Percentiles rank a stretch among this genome's conserved stretches.
Conservation (phyloP, 306 rosid genomes). For the Arachis stenosperma region DNA sequence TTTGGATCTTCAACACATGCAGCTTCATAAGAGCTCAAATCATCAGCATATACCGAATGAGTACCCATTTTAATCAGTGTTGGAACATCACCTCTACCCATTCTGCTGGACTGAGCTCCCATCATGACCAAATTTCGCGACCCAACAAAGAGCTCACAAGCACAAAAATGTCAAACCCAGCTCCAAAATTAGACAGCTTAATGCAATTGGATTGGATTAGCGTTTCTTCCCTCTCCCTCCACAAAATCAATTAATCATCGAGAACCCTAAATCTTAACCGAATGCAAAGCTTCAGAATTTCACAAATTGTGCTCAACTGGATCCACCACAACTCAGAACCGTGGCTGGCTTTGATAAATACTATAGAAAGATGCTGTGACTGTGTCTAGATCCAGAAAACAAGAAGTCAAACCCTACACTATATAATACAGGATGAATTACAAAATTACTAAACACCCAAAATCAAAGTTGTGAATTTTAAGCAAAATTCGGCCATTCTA, state of each 20-base stretch:
- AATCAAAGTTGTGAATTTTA: slow-evolving; percentile 32
- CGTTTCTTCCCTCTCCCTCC: slow-evolving; percentile 9
- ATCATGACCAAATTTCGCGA: slow-evolving; percentile 47
- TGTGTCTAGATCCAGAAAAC: slow-evolving; percentile 34
- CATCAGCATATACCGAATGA: slow-evolving; percentile 52
- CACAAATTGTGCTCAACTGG: slow-evolving; percentile 2
- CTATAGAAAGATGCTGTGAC: not conserved
- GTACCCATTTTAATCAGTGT: slow-evolving; percentile 48
- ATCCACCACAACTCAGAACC: not conserved
- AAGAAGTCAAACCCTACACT: slow-evolving; percentile 18
- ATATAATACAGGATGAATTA: slow-evolving; percentile 25
- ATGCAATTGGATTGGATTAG: not conserved
- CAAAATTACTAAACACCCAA: slow-evolving; percentile 7
- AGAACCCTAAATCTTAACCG: slow-evolving; percentile 14
- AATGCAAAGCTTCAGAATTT: slow-evolving; percentile 12
- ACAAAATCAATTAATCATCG: slow-evolving; percentile 15
- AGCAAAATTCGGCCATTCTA: not conserved
- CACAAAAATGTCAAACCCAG: slow-evolving; percentile 22
- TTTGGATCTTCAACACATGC: slow-evolving; percentile 67
- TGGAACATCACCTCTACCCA: slow-evolving; percentile 34
- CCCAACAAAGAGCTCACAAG: slow-evolving; percentile 12
- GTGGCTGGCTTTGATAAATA: slow-evolving; percentile 1
- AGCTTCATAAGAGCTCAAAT: slow-evolving; percentile 77
- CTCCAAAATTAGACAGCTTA: not conserved
- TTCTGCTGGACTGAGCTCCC: slow-evolving; percentile 78